phyloP scores from a whole-genome alignment of 1,139 yeast genomes.

The Schwanniomyces etchellsii region DNA sequence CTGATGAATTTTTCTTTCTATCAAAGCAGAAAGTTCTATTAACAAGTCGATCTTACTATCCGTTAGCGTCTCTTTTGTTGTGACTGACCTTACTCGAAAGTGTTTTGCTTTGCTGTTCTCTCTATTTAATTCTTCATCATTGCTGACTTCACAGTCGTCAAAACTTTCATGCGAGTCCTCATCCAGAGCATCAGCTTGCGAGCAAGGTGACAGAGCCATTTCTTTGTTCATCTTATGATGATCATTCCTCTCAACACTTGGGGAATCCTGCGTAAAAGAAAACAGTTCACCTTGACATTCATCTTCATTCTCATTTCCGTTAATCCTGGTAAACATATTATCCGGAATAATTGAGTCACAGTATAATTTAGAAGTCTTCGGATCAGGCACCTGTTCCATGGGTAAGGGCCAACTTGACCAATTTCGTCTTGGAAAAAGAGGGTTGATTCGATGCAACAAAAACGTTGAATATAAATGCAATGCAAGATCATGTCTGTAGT shows the following conservation, averaged over 20 bases:
- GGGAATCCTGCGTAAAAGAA: neutral
- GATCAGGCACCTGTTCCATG: slow-evolving; percentile 29
- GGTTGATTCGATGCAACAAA: slow-evolving; percentile 34
- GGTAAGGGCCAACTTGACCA: slow-evolving; percentile 49
- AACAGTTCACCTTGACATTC: slow-evolving; percentile 3
- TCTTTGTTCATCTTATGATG: neutral
- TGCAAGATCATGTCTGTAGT: slow-evolving; percentile 42
- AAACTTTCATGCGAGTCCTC: slow-evolving; percentile 7
- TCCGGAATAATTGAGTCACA: slow-evolving; percentile 15
- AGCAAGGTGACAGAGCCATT: too few species aligned
- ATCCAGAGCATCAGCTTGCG: slow-evolving; percentile 2
- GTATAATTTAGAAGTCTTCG: slow-evolving; percentile 16
- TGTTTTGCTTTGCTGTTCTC: slow-evolving; percentile 2
- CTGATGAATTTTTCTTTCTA: slow-evolving; percentile 25
- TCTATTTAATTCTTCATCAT: slow-evolving; percentile 1
- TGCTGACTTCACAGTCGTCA: slow-evolving; percentile 3
- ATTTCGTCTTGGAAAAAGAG: slow-evolving; percentile 25
- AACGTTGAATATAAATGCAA: slow-evolving; percentile 47
- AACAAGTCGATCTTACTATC: slow-evolving; percentile 30
- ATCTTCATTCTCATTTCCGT: slow-evolving; percentile 1
- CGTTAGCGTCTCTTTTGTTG: slow-evolving; percentile 10
- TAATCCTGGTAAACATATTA: slow-evolving; percentile 3
- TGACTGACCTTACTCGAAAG: slow-evolving; percentile 6
- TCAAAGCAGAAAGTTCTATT: slow-evolving; percentile 33
- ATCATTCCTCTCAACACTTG: neutral